Percentiles rank a stretch among this genome's conserved stretches.
These are phyloP conservation scores for Fusarium setosum DNA, from an alignment of 2,329 filamentous ascomycete genomes.

Conservation along the genomic window DNA sequence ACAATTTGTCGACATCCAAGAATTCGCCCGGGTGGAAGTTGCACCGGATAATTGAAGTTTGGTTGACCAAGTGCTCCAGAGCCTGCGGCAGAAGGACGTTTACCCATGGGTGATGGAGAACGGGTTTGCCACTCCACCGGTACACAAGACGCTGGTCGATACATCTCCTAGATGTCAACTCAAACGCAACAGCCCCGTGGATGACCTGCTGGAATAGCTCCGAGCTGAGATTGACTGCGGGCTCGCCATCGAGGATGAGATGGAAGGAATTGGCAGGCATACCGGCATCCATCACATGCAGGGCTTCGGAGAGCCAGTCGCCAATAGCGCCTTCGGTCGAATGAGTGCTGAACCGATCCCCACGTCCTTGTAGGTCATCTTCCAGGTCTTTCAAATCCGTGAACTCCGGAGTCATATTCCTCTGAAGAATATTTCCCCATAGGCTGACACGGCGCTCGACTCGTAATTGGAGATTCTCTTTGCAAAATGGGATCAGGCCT, in stretches of 20 bases:
- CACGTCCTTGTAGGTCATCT: too few relatives aligned
- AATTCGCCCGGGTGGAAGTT: neutral
- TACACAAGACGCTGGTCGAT: too few relatives aligned
- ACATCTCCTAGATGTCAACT: too few relatives aligned
- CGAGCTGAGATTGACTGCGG: neutral
- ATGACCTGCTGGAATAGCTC: neutral
- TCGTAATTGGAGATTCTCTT: conserved; percentile 15
- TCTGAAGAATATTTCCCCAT: too few relatives aligned
- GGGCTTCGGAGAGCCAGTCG: conserved; percentile 13
- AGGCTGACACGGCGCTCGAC: conserved; percentile 19
- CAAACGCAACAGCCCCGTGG: neutral
- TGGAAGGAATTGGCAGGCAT: neutral
- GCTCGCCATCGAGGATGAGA: neutral
- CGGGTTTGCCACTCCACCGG: too few relatives aligned
- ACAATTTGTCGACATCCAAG: neutral
- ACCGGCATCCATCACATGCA: neutral
- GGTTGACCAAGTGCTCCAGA: neutral
- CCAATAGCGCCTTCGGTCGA: neutral
- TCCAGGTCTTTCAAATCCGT: neutral
- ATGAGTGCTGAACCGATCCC: too few relatives aligned
- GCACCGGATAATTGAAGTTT: neutral
- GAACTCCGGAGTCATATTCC: too few relatives aligned
- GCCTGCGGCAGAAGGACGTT: too few relatives aligned
- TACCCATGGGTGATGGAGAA: too few relatives aligned
- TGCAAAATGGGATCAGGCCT: neutral